phyloP scores from a whole-genome alignment of 371 early-diverging fungal genomes.

The Rozella allomycis region DNA sequence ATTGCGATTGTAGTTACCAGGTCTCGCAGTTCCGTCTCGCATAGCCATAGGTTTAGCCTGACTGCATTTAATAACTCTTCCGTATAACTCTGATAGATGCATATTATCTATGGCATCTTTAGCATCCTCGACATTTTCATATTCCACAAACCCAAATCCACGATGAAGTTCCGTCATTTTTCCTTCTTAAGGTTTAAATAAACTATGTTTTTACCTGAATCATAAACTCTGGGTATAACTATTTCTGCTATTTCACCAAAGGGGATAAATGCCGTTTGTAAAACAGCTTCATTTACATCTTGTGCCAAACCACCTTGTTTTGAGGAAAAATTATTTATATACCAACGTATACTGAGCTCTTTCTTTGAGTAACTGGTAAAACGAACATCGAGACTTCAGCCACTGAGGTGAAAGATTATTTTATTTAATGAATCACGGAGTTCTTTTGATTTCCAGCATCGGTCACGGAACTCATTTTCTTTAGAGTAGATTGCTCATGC shows the following conservation, averaged over 20 bases:
- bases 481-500: too few relatives aligned
- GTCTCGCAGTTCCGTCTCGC: constrained; percentile 31
- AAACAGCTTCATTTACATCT: constrained; percentile 43
- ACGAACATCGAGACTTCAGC: too few relatives aligned
- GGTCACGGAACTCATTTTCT: too few relatives aligned
- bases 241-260: constrained; percentile 86
- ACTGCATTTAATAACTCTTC: constrained; percentile 66
- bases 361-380: too few relatives aligned
- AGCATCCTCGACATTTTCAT: constrained; percentile 60
- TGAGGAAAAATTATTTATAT: too few relatives aligned
- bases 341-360: too few relatives aligned
- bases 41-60: constrained; percentile 47
- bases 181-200: constrained; percentile 14
- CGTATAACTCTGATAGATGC: constrained; percentile 67
- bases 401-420: too few relatives aligned
- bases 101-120: constrained; percentile 78
- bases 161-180: constrained; percentile 30
- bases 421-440: too few relatives aligned
- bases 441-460: too few relatives aligned
- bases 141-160: constrained; percentile 89
- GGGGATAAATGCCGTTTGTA: constrained; percentile 77
- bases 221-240: constrained; percentile 53
- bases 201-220: constrained; percentile 23
- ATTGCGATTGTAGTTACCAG: constrained; percentile 14
- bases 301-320: constrained; percentile 70